Conservation (phyloP, 1,139 yeast species). For the Suhomyces choctaworum region DNA sequence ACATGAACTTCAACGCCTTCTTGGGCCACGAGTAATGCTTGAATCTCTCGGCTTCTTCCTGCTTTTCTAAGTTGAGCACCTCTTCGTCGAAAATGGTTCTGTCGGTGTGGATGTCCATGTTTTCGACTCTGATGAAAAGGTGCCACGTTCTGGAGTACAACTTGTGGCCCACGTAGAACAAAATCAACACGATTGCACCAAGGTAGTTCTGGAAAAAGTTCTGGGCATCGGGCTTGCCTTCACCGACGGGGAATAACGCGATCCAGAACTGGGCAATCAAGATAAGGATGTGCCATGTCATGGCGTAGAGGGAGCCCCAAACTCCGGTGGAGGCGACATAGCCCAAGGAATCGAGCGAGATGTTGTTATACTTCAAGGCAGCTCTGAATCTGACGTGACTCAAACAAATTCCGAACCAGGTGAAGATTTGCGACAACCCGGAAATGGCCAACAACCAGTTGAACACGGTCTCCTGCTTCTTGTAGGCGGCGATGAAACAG, state of each 20-base stretch:
- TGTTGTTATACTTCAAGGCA: slow-evolving; percentile 39
- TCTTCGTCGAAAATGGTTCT: slow-evolving; percentile 42
- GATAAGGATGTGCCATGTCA: slow-evolving; percentile 35
- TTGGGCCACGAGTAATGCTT: slow-evolving; percentile 26
- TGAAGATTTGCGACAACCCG: slow-evolving; percentile 44
- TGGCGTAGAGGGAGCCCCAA: slow-evolving; percentile 40
- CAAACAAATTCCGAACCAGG: slow-evolving; percentile 45
- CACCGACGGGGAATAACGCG: slow-evolving; percentile 40
- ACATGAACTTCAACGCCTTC: slow-evolving; percentile 25
- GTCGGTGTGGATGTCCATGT: slow-evolving; percentile 37
- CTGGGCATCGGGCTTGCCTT: slow-evolving; percentile 28
- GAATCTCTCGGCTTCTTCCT: slow-evolving; percentile 33
- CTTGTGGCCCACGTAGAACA: slow-evolving; percentile 39
- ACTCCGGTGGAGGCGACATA: slow-evolving; percentile 45
- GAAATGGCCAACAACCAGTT: slow-evolving; percentile 47
- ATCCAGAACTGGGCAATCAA: slow-evolving; percentile 47
- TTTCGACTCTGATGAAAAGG: slow-evolving; percentile 30
- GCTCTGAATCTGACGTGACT: slow-evolving; percentile 45
- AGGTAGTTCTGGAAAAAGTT: slow-evolving; percentile 41
- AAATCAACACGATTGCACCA: slow-evolving; percentile 36
- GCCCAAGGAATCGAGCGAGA: slow-evolving; percentile 38
- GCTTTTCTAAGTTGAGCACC: slow-evolving; percentile 36
- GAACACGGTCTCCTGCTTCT: slow-evolving; percentile 43
- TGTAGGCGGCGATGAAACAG: slow-evolving; percentile 40
- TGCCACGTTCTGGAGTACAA: slow-evolving; percentile 35